Percentiles rank a stretch among this genome's conserved stretches.
Conservation (phyloP, 1,284 basidiomycete species). For the Cutaneotrichosporon sp. region DNA sequence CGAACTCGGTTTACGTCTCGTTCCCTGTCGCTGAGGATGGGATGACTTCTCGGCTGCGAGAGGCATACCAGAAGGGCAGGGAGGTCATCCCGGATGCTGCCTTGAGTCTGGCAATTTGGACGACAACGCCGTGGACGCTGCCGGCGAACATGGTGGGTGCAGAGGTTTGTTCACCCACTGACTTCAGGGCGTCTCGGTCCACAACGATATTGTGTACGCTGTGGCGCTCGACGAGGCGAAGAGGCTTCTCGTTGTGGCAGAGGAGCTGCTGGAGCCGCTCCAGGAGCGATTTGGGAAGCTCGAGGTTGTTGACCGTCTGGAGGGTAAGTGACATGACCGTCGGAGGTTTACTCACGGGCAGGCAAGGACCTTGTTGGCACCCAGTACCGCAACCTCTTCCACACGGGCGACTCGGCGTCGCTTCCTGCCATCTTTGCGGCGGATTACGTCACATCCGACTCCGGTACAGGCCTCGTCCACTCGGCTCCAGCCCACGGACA, state of each 20-base stretch:
- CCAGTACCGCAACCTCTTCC: conserved; percentile 70
- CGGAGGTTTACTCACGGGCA: conserved; percentile 36
- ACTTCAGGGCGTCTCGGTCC: conserved; percentile 77
- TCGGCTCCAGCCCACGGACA: conserved; percentile 92
- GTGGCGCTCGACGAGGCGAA: conserved; percentile 57
- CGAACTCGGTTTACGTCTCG: conserved; percentile 81
- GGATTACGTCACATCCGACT: conserved; percentile 77
- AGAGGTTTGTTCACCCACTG: conserved; percentile 27
- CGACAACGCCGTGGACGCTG: conserved; percentile 97
- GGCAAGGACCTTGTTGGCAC: conserved; percentile 68
- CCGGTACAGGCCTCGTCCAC: conserved; percentile 96
- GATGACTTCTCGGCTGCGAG: conserved; percentile 38
- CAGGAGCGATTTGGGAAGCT: conserved; percentile 60
- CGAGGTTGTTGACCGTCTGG: conserved; percentile 58
- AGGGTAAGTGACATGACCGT: conserved; percentile 57
- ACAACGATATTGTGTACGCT: conserved; percentile 71
- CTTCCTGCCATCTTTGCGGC: conserved; percentile 57
- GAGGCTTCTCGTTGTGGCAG: conserved; percentile 65
- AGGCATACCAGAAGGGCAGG: conserved; percentile 25
- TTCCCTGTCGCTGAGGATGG: conserved; percentile 61
- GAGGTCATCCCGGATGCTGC: conserved; percentile 11
- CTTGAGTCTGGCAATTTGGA: conserved; percentile 85
- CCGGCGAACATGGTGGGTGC: conserved; percentile 93
- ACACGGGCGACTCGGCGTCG: conserved; percentile 57
- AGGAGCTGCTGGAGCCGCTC: conserved; percentile 65